Evolutionary conservation across 192 early-diverging fungal genomes (phyloP).

Genomic region (Linnemannia hyalina): DNA sequence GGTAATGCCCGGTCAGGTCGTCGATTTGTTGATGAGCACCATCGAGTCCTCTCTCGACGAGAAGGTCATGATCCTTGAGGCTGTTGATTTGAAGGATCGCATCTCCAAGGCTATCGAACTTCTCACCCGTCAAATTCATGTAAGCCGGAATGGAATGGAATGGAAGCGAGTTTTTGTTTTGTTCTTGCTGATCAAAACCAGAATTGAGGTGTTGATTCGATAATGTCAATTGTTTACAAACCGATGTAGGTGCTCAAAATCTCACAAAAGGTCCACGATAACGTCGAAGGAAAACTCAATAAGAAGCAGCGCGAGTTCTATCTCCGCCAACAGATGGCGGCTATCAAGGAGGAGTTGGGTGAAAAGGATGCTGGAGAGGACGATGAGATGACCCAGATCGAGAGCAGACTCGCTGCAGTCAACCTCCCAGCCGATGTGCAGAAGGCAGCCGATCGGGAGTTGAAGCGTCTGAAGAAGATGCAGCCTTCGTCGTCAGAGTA

Average conservation of each 20-base stretch:
- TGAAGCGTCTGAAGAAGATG: conserved; percentile 78
- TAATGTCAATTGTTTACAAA: background rate
- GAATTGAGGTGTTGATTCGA: background rate
- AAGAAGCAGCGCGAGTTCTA: conserved; percentile 87
- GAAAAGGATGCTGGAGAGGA: conserved; percentile 75
- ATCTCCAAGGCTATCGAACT: conserved; percentile 68
- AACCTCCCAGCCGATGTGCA: conserved; percentile 73
- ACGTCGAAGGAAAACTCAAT: conserved; percentile 79
- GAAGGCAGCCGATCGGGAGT: conserved; percentile 70
- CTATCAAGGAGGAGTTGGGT: conserved; percentile 85
- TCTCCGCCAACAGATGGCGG: conserved; percentile 84
- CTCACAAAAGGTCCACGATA: conserved; percentile 78
- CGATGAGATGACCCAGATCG: conserved; percentile 75
- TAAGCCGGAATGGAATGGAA: conserved; percentile 31
- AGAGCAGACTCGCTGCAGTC: conserved; percentile 65
- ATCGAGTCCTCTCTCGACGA: conserved; percentile 81
- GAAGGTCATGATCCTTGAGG: conserved; percentile 75
- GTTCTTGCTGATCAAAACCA: background rate
- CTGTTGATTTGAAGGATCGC: conserved; percentile 67
- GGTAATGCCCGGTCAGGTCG: conserved; percentile 67
- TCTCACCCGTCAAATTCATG: conserved; percentile 79
- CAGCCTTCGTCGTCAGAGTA: conserved; percentile 83
- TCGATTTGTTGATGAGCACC: conserved; percentile 78
- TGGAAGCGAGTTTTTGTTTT: background rate
- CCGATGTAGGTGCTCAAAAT: conserved; percentile 77